These are phyloP conservation scores for Coniferiporia sulphurascens DNA, from an alignment of 1,284 basidiomycete species.

Conservation along the genomic window DNA sequence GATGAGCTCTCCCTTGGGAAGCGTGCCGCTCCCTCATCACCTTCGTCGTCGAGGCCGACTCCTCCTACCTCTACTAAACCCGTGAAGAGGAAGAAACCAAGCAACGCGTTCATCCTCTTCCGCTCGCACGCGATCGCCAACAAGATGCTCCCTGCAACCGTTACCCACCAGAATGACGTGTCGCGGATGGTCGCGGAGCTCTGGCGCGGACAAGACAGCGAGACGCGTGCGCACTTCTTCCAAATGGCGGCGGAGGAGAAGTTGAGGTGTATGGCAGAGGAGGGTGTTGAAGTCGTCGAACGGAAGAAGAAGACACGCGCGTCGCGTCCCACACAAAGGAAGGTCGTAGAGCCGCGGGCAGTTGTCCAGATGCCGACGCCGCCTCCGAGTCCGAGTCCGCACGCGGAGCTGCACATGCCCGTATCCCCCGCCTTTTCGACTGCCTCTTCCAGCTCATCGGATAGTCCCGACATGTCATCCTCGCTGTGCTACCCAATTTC, in stretches of 20 bases:
- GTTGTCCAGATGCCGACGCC: conserved; percentile 1
- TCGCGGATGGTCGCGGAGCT: conserved; percentile 3
- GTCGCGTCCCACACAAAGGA: not conserved
- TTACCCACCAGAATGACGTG: conserved; percentile 10
- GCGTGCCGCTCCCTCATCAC: not conserved
- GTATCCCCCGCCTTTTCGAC: not conserved
- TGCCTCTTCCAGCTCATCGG: not conserved
- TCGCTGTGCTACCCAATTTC: not conserved
- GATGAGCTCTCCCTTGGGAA: not conserved
- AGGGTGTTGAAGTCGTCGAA: not conserved
- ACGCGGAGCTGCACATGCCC: not conserved
- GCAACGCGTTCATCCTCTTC: conserved; percentile 8
- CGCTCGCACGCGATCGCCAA: not conserved
- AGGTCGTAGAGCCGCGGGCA: not conserved
- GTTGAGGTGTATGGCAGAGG: not conserved
- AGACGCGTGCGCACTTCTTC: conserved; percentile 1
- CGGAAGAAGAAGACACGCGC: not conserved
- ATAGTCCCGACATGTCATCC: not conserved
- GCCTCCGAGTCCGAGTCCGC: not conserved
- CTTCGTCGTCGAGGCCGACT: not conserved
- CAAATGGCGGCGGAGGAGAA: conserved; percentile 1
- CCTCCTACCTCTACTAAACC: not conserved
- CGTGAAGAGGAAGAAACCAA: conserved; percentile 2
- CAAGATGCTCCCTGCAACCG: not conserved
- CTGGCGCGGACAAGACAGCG: not conserved